Evolutionary conservation across 306 rosid genomes (phyloP), one percentile per base, ranked within the genome.

Genomic region (Citrullus amarus): DNA sequence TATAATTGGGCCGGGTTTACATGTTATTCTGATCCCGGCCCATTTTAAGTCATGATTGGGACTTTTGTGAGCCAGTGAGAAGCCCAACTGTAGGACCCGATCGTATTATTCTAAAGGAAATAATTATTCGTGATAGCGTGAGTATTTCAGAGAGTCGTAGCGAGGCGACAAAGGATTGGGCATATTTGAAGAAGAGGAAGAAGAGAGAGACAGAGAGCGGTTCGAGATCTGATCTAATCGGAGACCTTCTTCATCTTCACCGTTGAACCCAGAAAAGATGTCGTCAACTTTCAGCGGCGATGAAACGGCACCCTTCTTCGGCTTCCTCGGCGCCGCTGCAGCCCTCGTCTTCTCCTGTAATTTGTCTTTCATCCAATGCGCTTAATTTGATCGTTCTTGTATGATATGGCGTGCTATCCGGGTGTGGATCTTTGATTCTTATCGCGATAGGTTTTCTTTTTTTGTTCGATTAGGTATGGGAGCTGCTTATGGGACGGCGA

Each of bases 301-400:
- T 80, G 91, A 88, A 80, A 88, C 91, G 56, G 91, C 91, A 12
- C 91, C 91, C 25, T 88, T 88, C 79, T 86, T 88, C 50, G 91
- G 91, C 80, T 88, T 88, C 70, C 89, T 88, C 44, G 91, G 91
- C 63, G 91, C 91, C 57, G 91, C 91, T 0, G 91, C 91, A 3
- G 91, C 91, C 9, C 88, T 88, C 78, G 89, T 88, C 66, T 88
- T 88, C 85, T 88, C 91, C 38, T 88, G 91, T 88, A 73, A 30
- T 18, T 30, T 1, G 1, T 15, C 16, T 48, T 18, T 10, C 25
- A 1, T 20, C 4, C n/a, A 14, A 60, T 46, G 58, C 59, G 58
- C 1, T 20, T 43, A 22, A 20, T 20, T 17, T 39, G 39, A 41
- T 46, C 6, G 57, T 41, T 36, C 22, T 66, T 17, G 73, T 73